phyloP scores from a whole-genome alignment of 768 basidiomycete genomes.

The Suillus occidentalis region DNA sequence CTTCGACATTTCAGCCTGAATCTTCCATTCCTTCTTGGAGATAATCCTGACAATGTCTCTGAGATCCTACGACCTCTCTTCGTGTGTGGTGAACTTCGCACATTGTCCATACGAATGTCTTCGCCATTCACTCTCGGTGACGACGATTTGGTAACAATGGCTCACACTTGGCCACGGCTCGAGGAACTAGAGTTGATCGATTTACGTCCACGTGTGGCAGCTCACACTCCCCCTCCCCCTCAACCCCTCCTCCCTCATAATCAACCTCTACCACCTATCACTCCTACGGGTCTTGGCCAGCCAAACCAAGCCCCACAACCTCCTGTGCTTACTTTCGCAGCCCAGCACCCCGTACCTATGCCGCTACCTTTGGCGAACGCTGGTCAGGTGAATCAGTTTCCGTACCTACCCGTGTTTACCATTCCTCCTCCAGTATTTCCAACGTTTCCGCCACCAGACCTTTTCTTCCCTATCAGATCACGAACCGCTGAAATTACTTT shows the following conservation, averaged over 20 bases:
- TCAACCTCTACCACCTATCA: neutral
- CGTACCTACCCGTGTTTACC: neutral
- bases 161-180: neutral
- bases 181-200: constrained; percentile 4
- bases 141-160: neutral
- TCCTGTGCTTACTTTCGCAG: neutral
- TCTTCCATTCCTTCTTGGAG: neutral
- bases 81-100: neutral
- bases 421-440: neutral
- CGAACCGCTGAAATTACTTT: constrained; percentile 1
- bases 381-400: neutral
- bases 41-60: neutral
- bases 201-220: neutral
- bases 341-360: neutral
- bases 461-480: constrained; percentile 1
- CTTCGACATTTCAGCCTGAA: constrained; percentile 1
- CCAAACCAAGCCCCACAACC: neutral
- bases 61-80: neutral
- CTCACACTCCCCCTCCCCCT: neutral
- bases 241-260: neutral
- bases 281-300: neutral
- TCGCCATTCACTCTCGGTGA: constrained; percentile 2
- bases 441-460: neutral
- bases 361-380: neutral
- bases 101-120: constrained; percentile 2